phyloP scores from a whole-genome alignment of 257 asterid genomes.

The Verbena officinalis region DNA sequence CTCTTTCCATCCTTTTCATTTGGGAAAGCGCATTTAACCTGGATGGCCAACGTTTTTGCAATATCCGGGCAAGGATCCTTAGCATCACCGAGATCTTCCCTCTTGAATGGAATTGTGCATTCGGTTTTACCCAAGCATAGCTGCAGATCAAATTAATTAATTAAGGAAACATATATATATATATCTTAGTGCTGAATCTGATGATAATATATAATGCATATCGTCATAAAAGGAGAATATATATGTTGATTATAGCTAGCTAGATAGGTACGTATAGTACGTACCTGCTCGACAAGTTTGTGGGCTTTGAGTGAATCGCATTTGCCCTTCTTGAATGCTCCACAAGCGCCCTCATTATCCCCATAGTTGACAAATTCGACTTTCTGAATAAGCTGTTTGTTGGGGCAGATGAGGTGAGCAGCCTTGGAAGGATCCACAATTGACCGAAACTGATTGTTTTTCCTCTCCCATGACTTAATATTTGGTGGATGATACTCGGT shows the following conservation, averaged over 20 bases:
- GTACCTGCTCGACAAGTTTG: constrained; percentile 49
- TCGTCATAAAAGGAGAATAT: no score
- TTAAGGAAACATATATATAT: neutral
- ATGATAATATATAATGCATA: no score
- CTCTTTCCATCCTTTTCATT: neutral
- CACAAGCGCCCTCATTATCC: constrained; percentile 68
- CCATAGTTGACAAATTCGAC: constrained; percentile 78
- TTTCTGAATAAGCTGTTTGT: constrained; percentile 41
- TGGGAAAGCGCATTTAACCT: constrained; percentile 53
- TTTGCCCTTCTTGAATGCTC: constrained; percentile 46
- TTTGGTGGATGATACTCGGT: constrained; percentile 58
- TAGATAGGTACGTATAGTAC: no score
- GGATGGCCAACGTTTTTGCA: constrained; percentile 57
- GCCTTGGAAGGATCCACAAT: constrained; percentile 40
- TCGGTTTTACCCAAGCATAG: constrained; percentile 66
- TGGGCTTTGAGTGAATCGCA: constrained; percentile 50
- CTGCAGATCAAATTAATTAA: no score
- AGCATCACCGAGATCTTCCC: constrained; percentile 38
- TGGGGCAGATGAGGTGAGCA: constrained; percentile 65
- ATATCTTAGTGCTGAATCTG: neutral
- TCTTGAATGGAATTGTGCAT: constrained; percentile 67
- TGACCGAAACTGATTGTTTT: constrained; percentile 40
- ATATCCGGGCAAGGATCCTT: constrained; percentile 63
- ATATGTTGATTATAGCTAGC: no score
- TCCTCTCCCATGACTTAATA: constrained; percentile 52